Base-by-base conservation (phyloP, 805 yeast genomes). In the Aciculoconidium aculeatum region DNA sequence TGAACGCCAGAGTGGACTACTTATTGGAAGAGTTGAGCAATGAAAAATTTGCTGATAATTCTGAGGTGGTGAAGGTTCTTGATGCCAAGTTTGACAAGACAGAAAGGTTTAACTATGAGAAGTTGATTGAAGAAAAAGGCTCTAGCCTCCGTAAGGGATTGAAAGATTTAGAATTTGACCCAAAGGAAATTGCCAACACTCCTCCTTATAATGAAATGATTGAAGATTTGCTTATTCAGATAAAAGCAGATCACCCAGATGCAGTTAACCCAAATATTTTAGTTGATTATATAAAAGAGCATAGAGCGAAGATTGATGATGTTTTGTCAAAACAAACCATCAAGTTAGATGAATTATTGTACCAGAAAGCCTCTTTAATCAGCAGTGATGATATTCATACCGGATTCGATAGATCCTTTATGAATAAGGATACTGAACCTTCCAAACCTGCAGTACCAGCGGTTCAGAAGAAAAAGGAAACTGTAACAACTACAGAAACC, bases 151-250 rank as follows among this genome's bases (percentile, higher is more conserved):
- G 58, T 58, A 64, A 61, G 36, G 69, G 71, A 4, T 51, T 64
- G 30, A 50, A 43, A 23, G 69, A 63, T 39, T 57, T 64, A 40
- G 32, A 30, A 10, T 62, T 62, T 28, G 59, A 53, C 11, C 33
- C 37, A 6, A 61, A 55, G 21, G 70, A 62, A 34, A 44, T 52
- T 25, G 64, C 62, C 15, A 63, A 61, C 32, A 54, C 69, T 3
- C 73, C 87, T 13, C 72, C 87, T 2, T 88, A 84, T 50, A 82
- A 80, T 49, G 96, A 87, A 47, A 88, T 90, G 96, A 76, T 90
- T 28, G 94, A 83, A 52, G 94, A 86, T 52, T 67, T 94, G 44
- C 72, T 90, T 43, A 70, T 70, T n/a, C 95, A 86, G 51, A 65
- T 88, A 40, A 72, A 67, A 26, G 71, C 67, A 11, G 92, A 85